Base-by-base conservation (phyloP, 164 flowering plant genomes). In the Vitis riparia region DNA sequence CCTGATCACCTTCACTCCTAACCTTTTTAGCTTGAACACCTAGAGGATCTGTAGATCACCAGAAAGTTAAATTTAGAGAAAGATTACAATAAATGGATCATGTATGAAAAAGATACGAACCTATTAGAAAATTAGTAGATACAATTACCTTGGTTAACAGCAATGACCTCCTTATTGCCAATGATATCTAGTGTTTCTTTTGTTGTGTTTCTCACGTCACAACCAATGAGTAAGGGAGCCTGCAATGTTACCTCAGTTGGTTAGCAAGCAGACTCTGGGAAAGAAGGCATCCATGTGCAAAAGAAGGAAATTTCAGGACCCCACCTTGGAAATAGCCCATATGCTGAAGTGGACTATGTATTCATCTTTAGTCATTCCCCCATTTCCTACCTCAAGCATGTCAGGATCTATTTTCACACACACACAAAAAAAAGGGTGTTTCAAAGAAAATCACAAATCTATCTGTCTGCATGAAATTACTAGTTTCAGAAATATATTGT, bases 341-440 rank as follows among this genome's bases (percentile, higher is more conserved):
- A 94, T 30, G 71, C 97, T 94, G 71, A 91, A 94, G 73, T 94
- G 97, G n/a, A 79, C 84, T 32, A 83, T 76, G 60, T 94, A 91
- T 74, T 94, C 97, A 63, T 87, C 69, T 15, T 83, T 77, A 1
- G 89, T 90, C 98, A 94, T 90, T 61, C 97, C 92, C 65, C 98
- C 98, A 68, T 94, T 92, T 71, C 97, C 98, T 60, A 94, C 86
- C 78, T 94, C 98, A 72, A 92, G 97, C 97, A 94, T 89, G 78
- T 92, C 97, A 47, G 98, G 98, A 83, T 92, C 97, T 91, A 84
- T 62, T 55, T 48, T 55, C 29, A 63, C 2, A 14, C 53, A 14
- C 53, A 47, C 53, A 23, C 12, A 6, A 48, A 48, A 29, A 62
- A 44, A 32, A 13, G 47, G 51, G 10, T 51, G 9, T 70, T 58